A percentile compares a stretch with the other conserved stretches of the same genome.
phyloP scores from a whole-genome alignment of 345 rosid genomes.

The Odontarrhena argentea region DNA sequence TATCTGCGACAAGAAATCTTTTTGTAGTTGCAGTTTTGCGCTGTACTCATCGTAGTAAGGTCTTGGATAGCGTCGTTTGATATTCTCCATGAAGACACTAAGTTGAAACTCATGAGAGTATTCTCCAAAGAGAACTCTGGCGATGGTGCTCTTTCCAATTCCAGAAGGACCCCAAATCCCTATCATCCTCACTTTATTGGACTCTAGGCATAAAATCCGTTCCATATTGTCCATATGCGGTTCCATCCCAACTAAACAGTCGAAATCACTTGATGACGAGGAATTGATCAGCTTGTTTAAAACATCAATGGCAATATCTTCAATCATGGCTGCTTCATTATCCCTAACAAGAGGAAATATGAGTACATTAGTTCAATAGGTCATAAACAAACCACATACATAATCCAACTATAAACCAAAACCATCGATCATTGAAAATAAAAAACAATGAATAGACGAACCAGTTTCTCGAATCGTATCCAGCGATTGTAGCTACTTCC shows the following conservation, averaged over 20 bases:
- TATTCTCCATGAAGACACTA: slow-evolving; percentile 16
- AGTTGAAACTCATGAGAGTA: not conserved
- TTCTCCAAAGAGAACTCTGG: slow-evolving; percentile 27
- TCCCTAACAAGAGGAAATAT: slow-evolving; percentile 9
- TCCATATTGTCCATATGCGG: slow-evolving; percentile 5
- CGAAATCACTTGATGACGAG: not conserved
- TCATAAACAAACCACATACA: not conserved
- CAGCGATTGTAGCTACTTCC: not conserved
- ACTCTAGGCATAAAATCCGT: not conserved
- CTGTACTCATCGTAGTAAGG: slow-evolving; percentile 15
- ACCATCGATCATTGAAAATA: too few species aligned
- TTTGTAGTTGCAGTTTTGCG: slow-evolving; percentile 27
- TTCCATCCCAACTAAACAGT: slow-evolving; percentile 35
- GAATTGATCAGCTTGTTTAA: slow-evolving; percentile 4
- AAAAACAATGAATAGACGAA: not conserved
- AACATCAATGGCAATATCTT: slow-evolving; percentile 18
- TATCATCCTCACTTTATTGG: slow-evolving; percentile 27
- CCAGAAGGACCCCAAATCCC: slow-evolving; percentile 50
- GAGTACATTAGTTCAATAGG: not conserved
- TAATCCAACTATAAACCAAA: too few species aligned
- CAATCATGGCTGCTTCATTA: slow-evolving; percentile 26
- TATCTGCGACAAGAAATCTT: slow-evolving; percentile 41
- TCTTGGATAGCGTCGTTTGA: slow-evolving; percentile 4
- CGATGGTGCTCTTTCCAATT: slow-evolving; percentile 42
- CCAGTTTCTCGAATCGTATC: slow-evolving; percentile 3